These are phyloP conservation scores for Sporisorium reilianum DNA, from an alignment of 1,284 basidiomycete genomes.

Conservation along the genomic window DNA sequence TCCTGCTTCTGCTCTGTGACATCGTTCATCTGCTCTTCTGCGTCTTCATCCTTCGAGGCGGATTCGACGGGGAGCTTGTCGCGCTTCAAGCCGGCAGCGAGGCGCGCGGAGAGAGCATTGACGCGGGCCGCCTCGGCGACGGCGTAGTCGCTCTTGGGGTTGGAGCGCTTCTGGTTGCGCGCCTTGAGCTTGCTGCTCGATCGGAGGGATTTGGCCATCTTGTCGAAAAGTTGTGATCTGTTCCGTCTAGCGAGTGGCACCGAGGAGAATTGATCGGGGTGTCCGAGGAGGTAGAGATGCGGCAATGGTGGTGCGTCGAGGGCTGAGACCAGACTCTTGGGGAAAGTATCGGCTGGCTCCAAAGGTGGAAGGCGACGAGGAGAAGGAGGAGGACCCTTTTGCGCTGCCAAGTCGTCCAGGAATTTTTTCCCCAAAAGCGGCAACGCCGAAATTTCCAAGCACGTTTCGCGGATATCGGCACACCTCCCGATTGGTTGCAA, in stretches of 20 bases:
- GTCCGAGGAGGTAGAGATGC: too few relatives aligned
- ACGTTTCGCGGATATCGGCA: slow-evolving; percentile 17
- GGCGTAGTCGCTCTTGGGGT: slow-evolving; percentile 79
- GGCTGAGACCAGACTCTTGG: too few relatives aligned
- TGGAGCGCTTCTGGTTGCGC: slow-evolving; percentile 84
- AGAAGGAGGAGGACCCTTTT: slow-evolving; percentile 3
- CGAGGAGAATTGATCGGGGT: too few relatives aligned
- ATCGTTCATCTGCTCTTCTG: slow-evolving; percentile 71
- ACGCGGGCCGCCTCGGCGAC: slow-evolving; percentile 86
- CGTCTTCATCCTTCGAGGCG: slow-evolving; percentile 64
- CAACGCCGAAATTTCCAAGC: slow-evolving; percentile 7
- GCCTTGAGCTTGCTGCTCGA: slow-evolving; percentile 88
- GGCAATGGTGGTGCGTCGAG: neutral
- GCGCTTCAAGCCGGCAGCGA: slow-evolving; percentile 68
- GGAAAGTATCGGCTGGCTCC: too few relatives aligned
- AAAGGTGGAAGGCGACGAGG: too few relatives aligned
- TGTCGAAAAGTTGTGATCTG: slow-evolving; percentile 15
- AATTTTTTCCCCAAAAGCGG: slow-evolving; percentile 7
- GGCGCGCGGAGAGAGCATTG: slow-evolving; percentile 79
- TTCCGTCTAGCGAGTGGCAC: too few relatives aligned
- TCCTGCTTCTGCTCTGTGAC: slow-evolving; percentile 58
- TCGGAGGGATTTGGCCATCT: slow-evolving; percentile 91
- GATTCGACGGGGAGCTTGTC: slow-evolving; percentile 69
- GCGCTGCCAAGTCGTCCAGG: neutral
- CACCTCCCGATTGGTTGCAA: neutral